Base-by-base conservation (phyloP, 441 rosid genomes). In the Eruca vesicaria region DNA sequence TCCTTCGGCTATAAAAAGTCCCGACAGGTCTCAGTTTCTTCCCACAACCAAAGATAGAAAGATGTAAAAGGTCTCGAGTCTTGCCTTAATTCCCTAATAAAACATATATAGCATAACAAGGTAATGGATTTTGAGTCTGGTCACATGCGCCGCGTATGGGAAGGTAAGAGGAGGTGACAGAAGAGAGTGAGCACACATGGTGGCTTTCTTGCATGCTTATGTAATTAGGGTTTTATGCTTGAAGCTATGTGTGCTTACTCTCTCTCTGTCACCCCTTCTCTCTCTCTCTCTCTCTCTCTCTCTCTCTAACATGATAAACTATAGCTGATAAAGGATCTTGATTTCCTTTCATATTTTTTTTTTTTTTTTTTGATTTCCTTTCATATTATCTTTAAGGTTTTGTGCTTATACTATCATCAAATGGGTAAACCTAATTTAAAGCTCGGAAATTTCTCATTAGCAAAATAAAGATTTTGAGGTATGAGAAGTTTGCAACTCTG, bases 1-100 rank as follows among this genome's bases (percentile, higher is more conserved):
- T 36, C n/a, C 7, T 63, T 69, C 48, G 72, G 79, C 88, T 89
- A 90, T 89, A 89, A 85, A 86, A 86, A 87, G 63, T 53, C 78
- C 86, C 75, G 74, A 56, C 79, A 71, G 67, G 64, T 75, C 84
- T 69, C 62, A 73, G 62, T 72, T 81, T 81, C 71, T 68, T 57
- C 83, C 78, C 84, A 77, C 84, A 79, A 76, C 73, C 66, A 74
- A 81, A 66, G 73, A 59, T 73, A 68, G 63, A 78, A 66, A 73
- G 66, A 77, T 45, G 23, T 33, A 45, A n/a, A n/a, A 70, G 76
- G 38, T 50, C 45, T 77, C 57, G 41, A 64, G 72, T 35, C 63
- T 45, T 77, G 55, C 60, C 71, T 57, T 20, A 21, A 45, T 45
- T 1, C 65, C 56, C 16, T 52, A 16, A 35, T 14, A 14, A 57